phyloP scores from a whole-genome alignment of 2,329 filamentous ascomycete genomes.

The Clonostachys rosea region DNA sequence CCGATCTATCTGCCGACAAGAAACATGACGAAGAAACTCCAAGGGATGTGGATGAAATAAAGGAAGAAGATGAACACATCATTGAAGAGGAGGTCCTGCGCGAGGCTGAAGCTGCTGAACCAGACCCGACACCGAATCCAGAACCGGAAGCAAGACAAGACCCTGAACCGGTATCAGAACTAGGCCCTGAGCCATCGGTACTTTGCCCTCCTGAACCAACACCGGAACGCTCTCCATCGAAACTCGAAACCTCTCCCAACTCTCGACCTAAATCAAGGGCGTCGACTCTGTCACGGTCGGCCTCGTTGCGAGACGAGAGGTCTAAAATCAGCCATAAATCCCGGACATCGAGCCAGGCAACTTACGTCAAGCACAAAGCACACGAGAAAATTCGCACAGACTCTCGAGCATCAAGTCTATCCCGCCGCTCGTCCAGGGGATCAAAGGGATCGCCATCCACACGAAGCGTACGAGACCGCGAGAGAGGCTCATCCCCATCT shows the following conservation, averaged over 20 bases:
- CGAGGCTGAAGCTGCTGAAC: neutral
- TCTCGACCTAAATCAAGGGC: constrained; percentile 35
- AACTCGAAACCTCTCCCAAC: constrained; percentile 2
- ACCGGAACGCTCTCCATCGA: too few relatives aligned
- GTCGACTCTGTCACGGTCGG: constrained; percentile 36
- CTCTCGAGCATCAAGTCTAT: constrained; percentile 24
- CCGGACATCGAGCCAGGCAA: constrained; percentile 53
- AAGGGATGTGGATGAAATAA: constrained; percentile 14
- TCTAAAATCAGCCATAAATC: constrained; percentile 51
- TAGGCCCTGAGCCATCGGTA: too few relatives aligned
- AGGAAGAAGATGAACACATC: constrained; percentile 13
- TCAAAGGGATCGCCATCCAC: constrained; percentile 31
- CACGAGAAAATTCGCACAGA: constrained; percentile 28
- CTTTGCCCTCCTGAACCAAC: too few relatives aligned
- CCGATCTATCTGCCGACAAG: constrained; percentile 47
- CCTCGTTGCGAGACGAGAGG: constrained; percentile 40
- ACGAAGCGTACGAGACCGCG: constrained; percentile 24
- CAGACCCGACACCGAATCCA: too few relatives aligned
- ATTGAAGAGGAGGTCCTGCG: constrained; percentile 13
- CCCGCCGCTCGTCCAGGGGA: constrained; percentile 25
- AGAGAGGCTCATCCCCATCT: constrained; percentile 40
- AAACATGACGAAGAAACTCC: constrained; percentile 9
- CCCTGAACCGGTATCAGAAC: too few relatives aligned
- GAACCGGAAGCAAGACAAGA: too few relatives aligned
- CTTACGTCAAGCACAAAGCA: constrained; percentile 34